Conservation (phyloP, 257 asterid species). For the Fraxinus americana region DNA sequence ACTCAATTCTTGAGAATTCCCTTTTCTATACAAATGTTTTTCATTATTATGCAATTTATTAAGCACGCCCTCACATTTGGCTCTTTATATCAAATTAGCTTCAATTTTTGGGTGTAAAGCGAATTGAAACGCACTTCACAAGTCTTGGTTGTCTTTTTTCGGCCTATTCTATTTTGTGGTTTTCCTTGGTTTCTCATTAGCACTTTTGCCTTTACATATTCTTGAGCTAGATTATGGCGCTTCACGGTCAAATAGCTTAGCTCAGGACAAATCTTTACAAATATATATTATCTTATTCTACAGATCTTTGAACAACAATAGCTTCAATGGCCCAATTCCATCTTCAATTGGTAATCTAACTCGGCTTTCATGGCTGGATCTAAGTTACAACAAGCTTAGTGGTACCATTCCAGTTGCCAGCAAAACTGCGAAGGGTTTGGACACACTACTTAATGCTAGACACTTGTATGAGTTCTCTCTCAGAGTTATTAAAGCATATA, state of each 20-base stretch:
- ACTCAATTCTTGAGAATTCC: neutral
- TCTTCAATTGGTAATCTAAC: slow-evolving; percentile 69
- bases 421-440: slow-evolving; percentile 59
- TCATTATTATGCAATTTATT: neutral
- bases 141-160: neutral
- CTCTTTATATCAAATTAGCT: neutral
- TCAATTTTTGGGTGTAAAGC: neutral
- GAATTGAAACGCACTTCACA: neutral
- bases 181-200: neutral
- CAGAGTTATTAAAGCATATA: neutral
- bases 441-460: slow-evolving; percentile 56
- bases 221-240: neutral
- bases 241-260: neutral
- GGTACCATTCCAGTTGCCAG: slow-evolving; percentile 77
- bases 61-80: neutral
- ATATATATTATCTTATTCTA: slow-evolving; percentile 11
- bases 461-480: slow-evolving; percentile 60
- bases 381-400: slow-evolving; percentile 64
- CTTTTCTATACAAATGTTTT: slow-evolving; percentile 3
- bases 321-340: slow-evolving; percentile 77
- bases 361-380: slow-evolving; percentile 82
- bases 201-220: neutral
- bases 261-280: slow-evolving; percentile 1
- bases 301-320: slow-evolving; percentile 67
- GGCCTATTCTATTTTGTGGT: neutral